Base-by-base conservation (phyloP, 1,139 yeast genomes). In the Debaryomyces robertsiae region DNA sequence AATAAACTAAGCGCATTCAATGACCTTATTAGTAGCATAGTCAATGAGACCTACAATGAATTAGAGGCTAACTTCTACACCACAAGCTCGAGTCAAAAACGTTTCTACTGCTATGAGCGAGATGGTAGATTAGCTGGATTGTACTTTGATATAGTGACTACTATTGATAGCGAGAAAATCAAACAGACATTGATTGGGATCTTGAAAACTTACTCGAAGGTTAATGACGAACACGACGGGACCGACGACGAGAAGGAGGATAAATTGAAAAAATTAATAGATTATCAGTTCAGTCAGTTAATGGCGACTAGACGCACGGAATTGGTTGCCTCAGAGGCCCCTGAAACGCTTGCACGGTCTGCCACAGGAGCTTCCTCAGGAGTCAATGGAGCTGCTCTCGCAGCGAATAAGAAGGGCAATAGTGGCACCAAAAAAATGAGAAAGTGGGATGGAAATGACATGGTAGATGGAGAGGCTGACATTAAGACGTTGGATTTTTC, bases 391-490 rank as follows among this genome's bases (percentile, higher is more conserved):
- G n/a, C n/a, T 19, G 44, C 53, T 3, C 40, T 43, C 16, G 52
- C 61, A 5, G 57, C 61, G 3, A 45, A 52, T 28, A 46, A 49
- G 42, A 46, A 47, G 42, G 46, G 24, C 28, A 27, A 29, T 18
- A 46, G 39, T 36, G 43, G 45, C 32, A 11, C 27, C 24, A 30
- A 30, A 29, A 71, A 69, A 49, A 69, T 72, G 77, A 59, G 78
- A 45, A 69, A 67, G 46, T 73, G 78, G 78, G 65, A 67, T 24
- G 71, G 69, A 36, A 73, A 67, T 32, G 69, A 66, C 42, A 49
- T 65, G 53, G 65, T 65, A 2, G 65, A 55, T n/a, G 60, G 48
- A 15, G 53, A 45, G 17, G 55, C 49, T 9, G 56, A 46, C n/a
- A 45, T 55, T n/a, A 46, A 44, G 32, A 56, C 49, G 0, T 60